A percentile compares a stretch with the other conserved stretches of the same genome.
Conservation (phyloP, 2,329 filamentous ascomycete genomes). For the Neofusicoccum sp. region DNA sequence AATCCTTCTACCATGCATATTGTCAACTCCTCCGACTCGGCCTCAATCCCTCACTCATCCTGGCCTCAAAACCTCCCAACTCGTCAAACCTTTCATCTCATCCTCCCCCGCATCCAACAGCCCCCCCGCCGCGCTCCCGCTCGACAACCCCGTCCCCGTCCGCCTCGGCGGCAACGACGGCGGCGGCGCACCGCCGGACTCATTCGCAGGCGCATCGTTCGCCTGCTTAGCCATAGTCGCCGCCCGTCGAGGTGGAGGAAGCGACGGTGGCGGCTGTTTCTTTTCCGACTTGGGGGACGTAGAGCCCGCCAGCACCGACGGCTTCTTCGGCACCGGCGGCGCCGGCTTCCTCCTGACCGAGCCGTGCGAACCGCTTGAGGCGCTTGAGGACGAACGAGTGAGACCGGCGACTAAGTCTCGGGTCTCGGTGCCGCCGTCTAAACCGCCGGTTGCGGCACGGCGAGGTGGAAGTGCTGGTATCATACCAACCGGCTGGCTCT, state of each 20-base stretch:
- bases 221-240: background rate
- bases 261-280: slow-evolving; percentile 9
- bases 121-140: background rate
- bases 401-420: background rate
- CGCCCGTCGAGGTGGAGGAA: slow-evolving; percentile 5
- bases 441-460: slow-evolving; percentile 15
- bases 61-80: slow-evolving; percentile 44
- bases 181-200: background rate
- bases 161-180: slow-evolving; percentile 23
- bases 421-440: slow-evolving; percentile 21
- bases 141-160: background rate
- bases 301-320: background rate
- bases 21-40: background rate
- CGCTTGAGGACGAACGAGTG: slow-evolving; percentile 11
- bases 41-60: background rate
- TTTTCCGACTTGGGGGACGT: slow-evolving; percentile 6
- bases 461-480: slow-evolving; percentile 34
- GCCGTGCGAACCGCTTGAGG: slow-evolving; percentile 4
- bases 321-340: slow-evolving; percentile 21
- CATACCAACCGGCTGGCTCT: slow-evolving; percentile 31
- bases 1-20: background rate
- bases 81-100: slow-evolving; percentile 36
- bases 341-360: slow-evolving; percentile 18
- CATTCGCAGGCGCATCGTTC: background rate
- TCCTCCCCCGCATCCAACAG: slow-evolving; percentile 38